Evolutionary conservation across 331 rosid species (phyloP), one percentile per base, ranked within the genome.

Genomic region (Phaseolus coccineus): DNA sequence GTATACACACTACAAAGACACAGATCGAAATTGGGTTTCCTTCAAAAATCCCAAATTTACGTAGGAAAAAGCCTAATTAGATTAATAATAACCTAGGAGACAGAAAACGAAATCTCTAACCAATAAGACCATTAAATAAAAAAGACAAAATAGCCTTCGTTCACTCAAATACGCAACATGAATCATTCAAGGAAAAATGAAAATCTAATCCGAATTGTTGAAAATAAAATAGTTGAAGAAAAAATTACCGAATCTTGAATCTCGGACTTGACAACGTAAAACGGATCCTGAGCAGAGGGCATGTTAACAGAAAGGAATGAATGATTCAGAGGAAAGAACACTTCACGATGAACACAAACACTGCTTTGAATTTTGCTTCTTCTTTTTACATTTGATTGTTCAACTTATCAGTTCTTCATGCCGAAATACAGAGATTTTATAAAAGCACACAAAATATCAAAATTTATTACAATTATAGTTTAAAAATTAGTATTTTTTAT

Each of bases 281-380:
- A 93, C 14, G 97, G 97, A 84, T 93, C 98, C 44, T 91, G 93
- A 56, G 94, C 97, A 11, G 95, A 93, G 66, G 97, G 93, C 98
- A 91, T 93, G 80, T 68, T 82, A 12, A 5, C 44, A 58, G 69
- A n/a, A 46, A 31, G 7, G 71, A 79, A 33, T 16, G 57, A 22
- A 56, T 47, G 73, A 44, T 53, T 42, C 22, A 42, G 47, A 68
- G 48, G 58, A 51, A 52, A 15, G 11, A 62, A 33, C 25, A 63
- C 13, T 63, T 24, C 25, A 8, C 30, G 67, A 4, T 22, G 12
- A 33, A 30, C 44, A 57, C 69, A 57, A 3, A 57, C 71, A 35
- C 66, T 11, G 52, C 15, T n/a, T 42, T 11, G 7, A 16, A 15
- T 71, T 55, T 50, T 51, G 59, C n/a, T 69, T n/a, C 40, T 55